These are phyloP conservation scores for Oropetium thomaeum DNA, from an alignment of 176 grass and related monocot genomes.

Conservation along the genomic window DNA sequence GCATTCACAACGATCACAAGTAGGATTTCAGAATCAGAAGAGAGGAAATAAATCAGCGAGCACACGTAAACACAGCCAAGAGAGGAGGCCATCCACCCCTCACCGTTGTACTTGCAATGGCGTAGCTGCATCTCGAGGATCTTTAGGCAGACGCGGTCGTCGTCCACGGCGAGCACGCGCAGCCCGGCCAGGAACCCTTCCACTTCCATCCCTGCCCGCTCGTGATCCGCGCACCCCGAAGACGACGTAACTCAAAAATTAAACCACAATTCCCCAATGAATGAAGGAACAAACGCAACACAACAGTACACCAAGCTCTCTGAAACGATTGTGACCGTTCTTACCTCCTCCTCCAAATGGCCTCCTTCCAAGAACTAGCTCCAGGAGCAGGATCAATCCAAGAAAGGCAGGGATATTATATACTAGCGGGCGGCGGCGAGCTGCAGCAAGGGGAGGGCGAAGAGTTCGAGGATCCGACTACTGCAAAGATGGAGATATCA, in stretches of 20 bases:
- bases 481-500: too few species aligned
- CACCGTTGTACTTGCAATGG: slow-evolving; percentile 42
- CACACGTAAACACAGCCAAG: neutral
- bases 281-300: neutral
- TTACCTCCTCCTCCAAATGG: too few species aligned
- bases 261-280: too few species aligned
- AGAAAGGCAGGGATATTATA: too few species aligned
- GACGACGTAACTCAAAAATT: neutral
- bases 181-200: slow-evolving; percentile 37
- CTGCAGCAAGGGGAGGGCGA: too few species aligned
- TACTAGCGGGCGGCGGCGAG: too few species aligned
- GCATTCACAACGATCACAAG: slow-evolving; percentile 3
- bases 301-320: too few species aligned
- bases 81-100: neutral
- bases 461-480: too few species aligned
- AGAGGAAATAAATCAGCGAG: neutral
- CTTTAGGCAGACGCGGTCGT: slow-evolving; percentile 9
- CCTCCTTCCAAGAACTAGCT: too few species aligned
- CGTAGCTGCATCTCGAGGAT: slow-evolving; percentile 9
- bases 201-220: neutral
- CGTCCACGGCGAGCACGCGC: slow-evolving; percentile 48
- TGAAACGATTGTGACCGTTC: too few species aligned
- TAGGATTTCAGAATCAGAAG: neutral
- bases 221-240: neutral
- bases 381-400: too few species aligned